Conservation (phyloP, 2,329 filamentous ascomycete genomes). For the Diaporthe ilicicola region DNA sequence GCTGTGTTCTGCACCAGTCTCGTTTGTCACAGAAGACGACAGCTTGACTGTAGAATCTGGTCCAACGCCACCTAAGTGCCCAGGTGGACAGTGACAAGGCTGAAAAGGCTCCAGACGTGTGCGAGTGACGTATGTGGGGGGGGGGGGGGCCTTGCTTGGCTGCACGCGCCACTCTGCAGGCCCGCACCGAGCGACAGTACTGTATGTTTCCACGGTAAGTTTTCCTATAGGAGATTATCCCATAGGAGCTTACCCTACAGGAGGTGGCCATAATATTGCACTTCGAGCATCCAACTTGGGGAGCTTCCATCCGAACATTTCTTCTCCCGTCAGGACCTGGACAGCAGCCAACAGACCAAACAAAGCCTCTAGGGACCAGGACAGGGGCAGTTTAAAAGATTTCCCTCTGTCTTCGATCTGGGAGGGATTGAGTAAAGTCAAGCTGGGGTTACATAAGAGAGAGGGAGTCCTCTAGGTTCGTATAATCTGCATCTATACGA, state of each 20-base stretch:
- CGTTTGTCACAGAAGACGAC: not conserved
- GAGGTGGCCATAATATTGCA: too few species aligned
- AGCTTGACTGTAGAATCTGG: not conserved
- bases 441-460: too few species aligned
- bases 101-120: constrained; percentile 17
- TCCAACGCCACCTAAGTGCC: not conserved
- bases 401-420: too few species aligned
- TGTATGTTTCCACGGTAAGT: too few species aligned
- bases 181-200: too few species aligned
- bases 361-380: too few species aligned
- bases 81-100: constrained; percentile 34
- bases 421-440: too few species aligned
- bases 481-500: too few species aligned
- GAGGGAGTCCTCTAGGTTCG: too few species aligned
- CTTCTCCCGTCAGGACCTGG: not conserved
- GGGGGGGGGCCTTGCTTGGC: constrained; percentile 3
- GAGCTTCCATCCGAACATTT: not conserved
- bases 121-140: constrained; percentile 26
- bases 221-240: too few species aligned
- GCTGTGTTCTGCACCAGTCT: not conserved
- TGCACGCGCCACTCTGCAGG: not conserved
- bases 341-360: not conserved
- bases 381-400: too few species aligned
- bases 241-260: too few species aligned
- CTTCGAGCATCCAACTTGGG: not conserved